Evolutionary conservation across 441 rosid genomes (phyloP).

Genomic region (Adansonia grandidieri): DNA sequence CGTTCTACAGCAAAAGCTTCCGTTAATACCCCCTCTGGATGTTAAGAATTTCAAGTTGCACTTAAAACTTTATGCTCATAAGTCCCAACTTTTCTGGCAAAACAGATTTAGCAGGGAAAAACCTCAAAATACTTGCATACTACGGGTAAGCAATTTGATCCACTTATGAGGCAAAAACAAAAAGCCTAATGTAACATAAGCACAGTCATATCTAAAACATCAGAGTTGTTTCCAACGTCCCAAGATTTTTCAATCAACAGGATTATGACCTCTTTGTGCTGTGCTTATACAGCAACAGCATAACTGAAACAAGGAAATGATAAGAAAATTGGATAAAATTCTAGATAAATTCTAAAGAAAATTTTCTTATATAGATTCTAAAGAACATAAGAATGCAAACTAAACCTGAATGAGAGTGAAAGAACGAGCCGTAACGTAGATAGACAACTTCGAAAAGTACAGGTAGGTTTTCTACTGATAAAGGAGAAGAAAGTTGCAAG

Average conservation of each 20-base stretch:
- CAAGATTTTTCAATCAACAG: not conserved
- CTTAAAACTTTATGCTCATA: not conserved
- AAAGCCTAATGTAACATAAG: not conserved
- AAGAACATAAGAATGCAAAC: not conserved
- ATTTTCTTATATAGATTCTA: not conserved
- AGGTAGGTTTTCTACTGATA: not conserved
- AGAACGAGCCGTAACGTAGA: not conserved
- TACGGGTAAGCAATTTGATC: not conserved
- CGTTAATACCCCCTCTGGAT: no score
- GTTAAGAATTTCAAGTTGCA: not conserved
- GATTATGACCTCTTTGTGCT: not conserved
- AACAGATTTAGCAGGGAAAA: not conserved
- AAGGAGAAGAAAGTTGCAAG: not conserved
- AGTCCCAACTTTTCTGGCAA: no score
- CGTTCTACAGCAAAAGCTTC: not conserved
- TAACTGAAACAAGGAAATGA: not conserved
- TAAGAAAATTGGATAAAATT: not conserved
- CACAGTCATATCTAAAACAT: not conserved
- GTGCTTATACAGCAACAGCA: not conserved
- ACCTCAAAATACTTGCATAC: not conserved
- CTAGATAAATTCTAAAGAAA: not conserved
- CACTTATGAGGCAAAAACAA: not conserved
- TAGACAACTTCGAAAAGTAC: not conserved
- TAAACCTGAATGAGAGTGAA: not conserved
- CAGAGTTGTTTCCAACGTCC: conserved; percentile 1